Evolutionary conservation across 1,284 basidiomycete species (phyloP), one percentile per base, ranked within the genome.

Genomic region (Ganoderma meredithae): DNA sequence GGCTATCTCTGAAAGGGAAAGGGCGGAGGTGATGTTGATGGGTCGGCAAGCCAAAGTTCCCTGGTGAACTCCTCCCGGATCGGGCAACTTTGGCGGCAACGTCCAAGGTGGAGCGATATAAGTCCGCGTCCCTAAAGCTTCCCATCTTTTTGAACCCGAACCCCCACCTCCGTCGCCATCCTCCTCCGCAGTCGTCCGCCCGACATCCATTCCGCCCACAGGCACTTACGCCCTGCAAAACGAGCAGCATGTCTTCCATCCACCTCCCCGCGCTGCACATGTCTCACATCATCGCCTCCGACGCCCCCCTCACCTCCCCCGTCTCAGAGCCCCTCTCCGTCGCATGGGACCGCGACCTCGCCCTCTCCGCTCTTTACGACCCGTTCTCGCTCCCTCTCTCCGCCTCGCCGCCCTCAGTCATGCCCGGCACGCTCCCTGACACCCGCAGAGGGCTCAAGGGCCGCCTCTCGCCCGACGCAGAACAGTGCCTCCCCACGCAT

Each of bases 401-500:
- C 27, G 86, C 87, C 3, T 86, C 88, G 0, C 83, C 88, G 1
- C 78, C 80, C 67, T 84, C 87, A 65, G 84, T 85, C 36, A 79
- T 79, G 60, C 71, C 75, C 47, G 72, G 65, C 25, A 63, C 69
- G 2, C 74, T 83, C 43, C 82, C 84, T 8, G 65, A 83, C 27
- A 69, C 81, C n/a, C 82, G 81, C 65, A 81, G 63, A 55, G 69
- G 85, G 72, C 86, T 89, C 80, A 84, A 82, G 76, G 83, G 83
- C 67, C 83, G 83, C 73, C 80, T 81, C 75, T 79, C 80, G 76
- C 81, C 86, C n/a, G 86, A 87, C 72, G 79, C 81, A 17, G 83
- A 86, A 68, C 84, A 84, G 66, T 92, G 90, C 76, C 78, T 92
- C 25, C 85, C 90, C 44, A 92, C 90, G 13, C 86, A 87, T 76